Base-by-base conservation (phyloP, 2,329 filamentous ascomycete genomes). In the Aspergillus caelatus region DNA sequence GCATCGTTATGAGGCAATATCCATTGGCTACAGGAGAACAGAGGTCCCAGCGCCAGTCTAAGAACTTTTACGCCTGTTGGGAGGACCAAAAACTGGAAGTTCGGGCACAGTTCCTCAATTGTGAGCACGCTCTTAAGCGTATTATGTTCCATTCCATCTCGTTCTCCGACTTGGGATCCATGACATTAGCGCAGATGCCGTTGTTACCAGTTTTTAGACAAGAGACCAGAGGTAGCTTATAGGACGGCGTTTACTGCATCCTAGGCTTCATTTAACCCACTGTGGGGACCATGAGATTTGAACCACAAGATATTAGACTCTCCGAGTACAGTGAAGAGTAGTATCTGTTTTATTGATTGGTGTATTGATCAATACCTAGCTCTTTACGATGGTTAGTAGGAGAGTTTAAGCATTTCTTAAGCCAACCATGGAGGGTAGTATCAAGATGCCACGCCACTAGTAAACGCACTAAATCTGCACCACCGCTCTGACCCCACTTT, bases 131-230 rank as follows among this genome's bases (percentile, higher is more conserved):
- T 36, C 34, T 36, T 36, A 14, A 36, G 34, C 34, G 14, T 36
- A 36, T 5, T 11, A 36, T 36, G 12, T 36, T 36, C 11, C 12
- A 4, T 12, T 14, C 34, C 11, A 14, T 36, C 34, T 36, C 34
- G 11, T 36, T 36, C 34, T 36, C 34, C 34, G 34, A 11, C 11
- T 36, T 4, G 34, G 12, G 4, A 36, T 14, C 34, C 34, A 6
- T 36, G 34, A 5, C 12, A 14, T 63, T 60, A 7, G 57, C 34
- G 36, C 53, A 57, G 41, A 63, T 9, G 60, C 34, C 7, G 57
- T 30, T 1, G 57, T 63, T 3, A 61, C 52, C 16, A 26, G n/a
- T 19, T 1, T 50, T 26, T 23, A 41, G 14, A 11, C 57, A 26
- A 23, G 52, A 39, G 11, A 57, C 41, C 1, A n/a, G n/a, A n/a